Percentiles rank a stretch among this genome's conserved stretches.
Conservation (phyloP, 2,329 filamentous ascomycete species). For the Cephalotrichum gorgonifer region DNA sequence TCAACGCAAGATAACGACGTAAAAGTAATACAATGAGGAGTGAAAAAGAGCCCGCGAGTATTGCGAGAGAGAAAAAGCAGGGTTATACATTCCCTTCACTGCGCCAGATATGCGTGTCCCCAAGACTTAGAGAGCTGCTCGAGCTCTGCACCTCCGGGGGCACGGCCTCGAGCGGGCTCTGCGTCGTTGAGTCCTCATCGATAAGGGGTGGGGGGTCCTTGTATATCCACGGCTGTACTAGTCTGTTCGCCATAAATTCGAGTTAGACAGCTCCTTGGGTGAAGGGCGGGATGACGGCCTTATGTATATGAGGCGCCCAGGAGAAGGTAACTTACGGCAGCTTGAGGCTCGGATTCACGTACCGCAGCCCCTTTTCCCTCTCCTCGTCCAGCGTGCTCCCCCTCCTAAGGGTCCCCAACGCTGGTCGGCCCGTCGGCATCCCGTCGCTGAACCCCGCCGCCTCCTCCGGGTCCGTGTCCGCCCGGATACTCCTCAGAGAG, state of each 20-base stretch:
- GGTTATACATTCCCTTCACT: neutral
- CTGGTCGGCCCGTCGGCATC: conserved; percentile 13
- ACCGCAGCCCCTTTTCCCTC: conserved; percentile 57
- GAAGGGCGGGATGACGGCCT: too few relatives aligned
- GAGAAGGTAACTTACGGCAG: conserved; percentile 41
- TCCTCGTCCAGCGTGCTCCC: conserved; percentile 63
- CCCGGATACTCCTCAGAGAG: conserved; percentile 73
- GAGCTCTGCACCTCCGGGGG: conserved; percentile 3
- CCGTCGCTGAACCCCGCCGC: conserved; percentile 24
- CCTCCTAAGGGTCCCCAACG: conserved; percentile 33
- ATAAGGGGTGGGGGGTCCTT: conserved; percentile 36
- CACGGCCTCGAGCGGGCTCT: conserved; percentile 3
- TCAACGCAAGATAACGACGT: neutral
- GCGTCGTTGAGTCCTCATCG: conserved; percentile 4
- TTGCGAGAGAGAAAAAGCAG: neutral
- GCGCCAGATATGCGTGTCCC: conserved; percentile 5
- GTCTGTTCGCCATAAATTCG: conserved; percentile 7
- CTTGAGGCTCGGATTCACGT: conserved; percentile 67
- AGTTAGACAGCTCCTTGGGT: too few relatives aligned
- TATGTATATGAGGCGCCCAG: too few relatives aligned
- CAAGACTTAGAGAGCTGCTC: conserved; percentile 3
- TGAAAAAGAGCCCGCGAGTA: neutral
- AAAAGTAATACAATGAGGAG: neutral
- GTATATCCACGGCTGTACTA: conserved; percentile 64
- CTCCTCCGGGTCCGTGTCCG: conserved; percentile 31